Conservation (phyloP, 139 green algal genomes). For the Coelastrella sp. region DNA sequence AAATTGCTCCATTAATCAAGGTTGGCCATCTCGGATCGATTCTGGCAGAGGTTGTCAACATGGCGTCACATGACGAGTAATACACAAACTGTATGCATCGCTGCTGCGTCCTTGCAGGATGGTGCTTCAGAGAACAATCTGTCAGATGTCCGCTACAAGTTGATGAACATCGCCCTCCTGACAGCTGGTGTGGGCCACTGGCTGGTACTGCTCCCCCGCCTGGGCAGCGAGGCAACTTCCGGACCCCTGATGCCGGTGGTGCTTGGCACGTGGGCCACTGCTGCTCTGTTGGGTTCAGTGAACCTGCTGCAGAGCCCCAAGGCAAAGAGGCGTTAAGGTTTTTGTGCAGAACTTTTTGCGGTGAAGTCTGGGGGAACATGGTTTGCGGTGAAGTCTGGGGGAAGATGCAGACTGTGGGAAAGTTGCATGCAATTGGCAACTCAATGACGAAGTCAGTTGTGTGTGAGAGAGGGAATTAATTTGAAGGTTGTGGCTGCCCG, state of each 20-base stretch:
- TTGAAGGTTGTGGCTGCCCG: too few species aligned
- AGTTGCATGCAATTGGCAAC: too few species aligned
- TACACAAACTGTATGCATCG: background rate
- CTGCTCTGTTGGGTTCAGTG: conserved; percentile 12
- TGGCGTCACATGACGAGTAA: background rate
- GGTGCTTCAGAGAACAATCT: conserved; percentile 29
- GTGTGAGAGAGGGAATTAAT: too few species aligned
- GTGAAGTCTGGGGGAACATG: too few species aligned
- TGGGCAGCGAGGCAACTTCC: background rate
- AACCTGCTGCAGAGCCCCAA: conserved; percentile 15
- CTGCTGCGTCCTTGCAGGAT: conserved; percentile 26
- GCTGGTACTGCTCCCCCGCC: conserved; percentile 21
- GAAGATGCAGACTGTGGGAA: too few species aligned
- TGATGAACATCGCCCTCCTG: conserved; percentile 44
- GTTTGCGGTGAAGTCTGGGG: too few species aligned
- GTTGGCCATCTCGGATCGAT: too few species aligned
- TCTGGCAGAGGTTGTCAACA: too few species aligned
- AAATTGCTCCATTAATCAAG: too few species aligned
- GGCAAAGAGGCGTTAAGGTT: background rate
- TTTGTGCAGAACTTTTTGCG: background rate
- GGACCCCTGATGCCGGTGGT: conserved; percentile 30
- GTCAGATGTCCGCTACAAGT: conserved; percentile 36
- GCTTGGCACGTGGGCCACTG: conserved; percentile 23
- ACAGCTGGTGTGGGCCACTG: conserved; percentile 27
- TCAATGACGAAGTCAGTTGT: too few species aligned